These are phyloP conservation scores for Spizellomyces punctatus DNA, from an alignment of 192 early-diverging fungal genomes.

Conservation along the genomic window DNA sequence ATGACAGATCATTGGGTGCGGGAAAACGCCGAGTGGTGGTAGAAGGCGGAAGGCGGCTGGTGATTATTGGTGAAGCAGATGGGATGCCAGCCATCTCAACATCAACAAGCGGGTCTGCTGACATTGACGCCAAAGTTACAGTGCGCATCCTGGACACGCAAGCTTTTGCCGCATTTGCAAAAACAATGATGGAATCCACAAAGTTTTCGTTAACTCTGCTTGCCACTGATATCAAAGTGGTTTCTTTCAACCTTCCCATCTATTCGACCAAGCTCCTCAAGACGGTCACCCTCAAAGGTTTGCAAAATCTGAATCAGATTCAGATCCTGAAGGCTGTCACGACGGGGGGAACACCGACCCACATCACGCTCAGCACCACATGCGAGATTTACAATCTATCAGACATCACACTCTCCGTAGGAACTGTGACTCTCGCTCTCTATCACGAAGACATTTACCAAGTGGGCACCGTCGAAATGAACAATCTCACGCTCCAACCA, in stretches of 20 bases:
- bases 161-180: slow-evolving; percentile 24
- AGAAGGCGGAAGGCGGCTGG: background rate
- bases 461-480: slow-evolving; percentile 25
- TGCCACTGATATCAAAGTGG: slow-evolving; percentile 16
- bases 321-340: slow-evolving; percentile 13
- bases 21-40: background rate
- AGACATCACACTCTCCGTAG: slow-evolving; percentile 17
- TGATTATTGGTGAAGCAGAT: slow-evolving; percentile 14
- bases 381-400: slow-evolving; percentile 29
- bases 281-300: slow-evolving; percentile 8
- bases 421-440: slow-evolving; percentile 17
- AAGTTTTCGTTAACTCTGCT: slow-evolving; percentile 14
- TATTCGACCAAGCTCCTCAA: slow-evolving; percentile 14
- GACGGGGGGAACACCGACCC: slow-evolving; percentile 3
- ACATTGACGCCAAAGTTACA: slow-evolving; percentile 10
- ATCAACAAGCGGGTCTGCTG: background rate
- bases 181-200: slow-evolving; percentile 17
- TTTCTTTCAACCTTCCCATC: slow-evolving; percentile 8
- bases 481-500: slow-evolving; percentile 14
- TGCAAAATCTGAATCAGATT: slow-evolving; percentile 19
- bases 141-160: slow-evolving; percentile 20
- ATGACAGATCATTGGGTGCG: background rate
- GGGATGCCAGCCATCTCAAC: slow-evolving; percentile 21
- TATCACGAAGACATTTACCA: slow-evolving; percentile 18
- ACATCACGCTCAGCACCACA: slow-evolving; percentile 16